A percentile compares a stretch with the other conserved stretches of the same genome.
Conservation (phyloP, 805 yeast genomes). For the Candida germanica region DNA sequence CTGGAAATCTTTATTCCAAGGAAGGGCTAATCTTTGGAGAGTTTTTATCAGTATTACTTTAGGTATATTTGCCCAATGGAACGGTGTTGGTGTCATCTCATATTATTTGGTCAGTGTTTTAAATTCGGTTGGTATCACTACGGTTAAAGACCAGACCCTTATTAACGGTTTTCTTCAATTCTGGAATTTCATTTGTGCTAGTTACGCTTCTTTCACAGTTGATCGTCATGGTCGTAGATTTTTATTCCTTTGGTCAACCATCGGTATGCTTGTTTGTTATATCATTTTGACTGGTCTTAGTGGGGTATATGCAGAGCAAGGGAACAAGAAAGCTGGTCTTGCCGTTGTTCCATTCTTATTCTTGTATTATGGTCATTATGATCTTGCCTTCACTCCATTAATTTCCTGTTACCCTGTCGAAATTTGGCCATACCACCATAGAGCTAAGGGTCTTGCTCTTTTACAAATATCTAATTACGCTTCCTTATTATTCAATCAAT, state of each 20-base stretch:
- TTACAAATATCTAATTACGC: constrained; percentile 19
- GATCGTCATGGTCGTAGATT: constrained; percentile 24
- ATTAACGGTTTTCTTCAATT: constrained; percentile 51
- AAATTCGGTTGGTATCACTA: constrained; percentile 50
- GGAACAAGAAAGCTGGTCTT: constrained; percentile 8
- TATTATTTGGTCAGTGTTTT: constrained; percentile 51
- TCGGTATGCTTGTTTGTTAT: constrained; percentile 23
- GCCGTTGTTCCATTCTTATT: constrained; percentile 24
- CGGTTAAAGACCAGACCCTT: constrained; percentile 39
- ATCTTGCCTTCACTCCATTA: constrained; percentile 41
- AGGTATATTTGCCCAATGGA: constrained; percentile 12
- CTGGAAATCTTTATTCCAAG: constrained; percentile 4
- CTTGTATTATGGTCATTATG: constrained; percentile 19
- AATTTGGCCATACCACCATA: constrained; percentile 31
- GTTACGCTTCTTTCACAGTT: constrained; percentile 14
- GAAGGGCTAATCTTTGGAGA: constrained; percentile 2
- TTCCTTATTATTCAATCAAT: constrained; percentile 23
- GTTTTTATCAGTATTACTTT: constrained; percentile 14
- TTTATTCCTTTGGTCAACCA: constrained; percentile 22
- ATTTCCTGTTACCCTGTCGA: constrained; percentile 46
- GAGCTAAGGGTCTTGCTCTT: constrained; percentile 41
- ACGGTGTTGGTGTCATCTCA: constrained; percentile 53
- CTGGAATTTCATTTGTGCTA: constrained; percentile 38
- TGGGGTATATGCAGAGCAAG: constrained; percentile 17
- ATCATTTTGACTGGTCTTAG: constrained; percentile 22